Evolutionary conservation across 1,139 yeast genomes (phyloP).

Genomic region (Diutina mesorugosa): DNA sequence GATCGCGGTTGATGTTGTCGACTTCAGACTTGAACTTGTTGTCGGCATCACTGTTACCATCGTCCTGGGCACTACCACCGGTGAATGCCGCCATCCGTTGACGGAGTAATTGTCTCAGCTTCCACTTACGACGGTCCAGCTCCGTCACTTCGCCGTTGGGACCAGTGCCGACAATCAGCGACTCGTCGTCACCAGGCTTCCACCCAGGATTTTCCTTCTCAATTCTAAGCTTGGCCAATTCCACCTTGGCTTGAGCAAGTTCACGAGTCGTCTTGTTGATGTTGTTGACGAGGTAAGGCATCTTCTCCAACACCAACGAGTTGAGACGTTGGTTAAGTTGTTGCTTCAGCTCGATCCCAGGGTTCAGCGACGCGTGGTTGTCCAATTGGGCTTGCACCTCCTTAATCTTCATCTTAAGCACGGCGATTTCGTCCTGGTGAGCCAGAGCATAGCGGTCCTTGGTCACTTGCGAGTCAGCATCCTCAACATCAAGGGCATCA

Average conservation of each 20-base stretch:
- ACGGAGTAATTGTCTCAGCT: constrained; percentile 61
- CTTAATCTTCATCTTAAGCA: constrained; percentile 48
- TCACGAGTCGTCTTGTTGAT: constrained; percentile 54
- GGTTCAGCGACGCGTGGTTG: constrained; percentile 10
- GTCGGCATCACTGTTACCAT: constrained; percentile 40
- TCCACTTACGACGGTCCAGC: constrained; percentile 65
- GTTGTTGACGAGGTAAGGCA: constrained; percentile 54
- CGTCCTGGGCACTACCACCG: constrained; percentile 39
- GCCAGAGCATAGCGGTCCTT: constrained; percentile 12
- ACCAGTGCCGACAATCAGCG: constrained; percentile 63
- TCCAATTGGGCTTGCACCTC: constrained; percentile 38
- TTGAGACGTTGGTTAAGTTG: constrained; percentile 38
- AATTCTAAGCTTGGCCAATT: constrained; percentile 41
- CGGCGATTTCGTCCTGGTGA: constrained; percentile 40
- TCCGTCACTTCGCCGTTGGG: constrained; percentile 79
- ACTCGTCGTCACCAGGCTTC: constrained; percentile 35
- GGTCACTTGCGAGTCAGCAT: constrained; percentile 28
- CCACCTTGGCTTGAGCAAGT: constrained; percentile 56
- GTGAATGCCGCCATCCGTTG: constrained; percentile 89
- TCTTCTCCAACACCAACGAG: constrained; percentile 43
- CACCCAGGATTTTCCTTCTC: constrained; percentile 51
- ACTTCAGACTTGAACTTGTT: constrained; percentile 41
- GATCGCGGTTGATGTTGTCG: constrained; percentile 41
- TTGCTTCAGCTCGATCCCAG: constrained; percentile 26
- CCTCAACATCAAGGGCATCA: constrained; percentile 63